Percentiles rank a stretch among this genome's conserved stretches.
These are phyloP conservation scores for Nissolia schottii DNA, from an alignment of 306 rosid genomes.

Conservation along the genomic window DNA sequence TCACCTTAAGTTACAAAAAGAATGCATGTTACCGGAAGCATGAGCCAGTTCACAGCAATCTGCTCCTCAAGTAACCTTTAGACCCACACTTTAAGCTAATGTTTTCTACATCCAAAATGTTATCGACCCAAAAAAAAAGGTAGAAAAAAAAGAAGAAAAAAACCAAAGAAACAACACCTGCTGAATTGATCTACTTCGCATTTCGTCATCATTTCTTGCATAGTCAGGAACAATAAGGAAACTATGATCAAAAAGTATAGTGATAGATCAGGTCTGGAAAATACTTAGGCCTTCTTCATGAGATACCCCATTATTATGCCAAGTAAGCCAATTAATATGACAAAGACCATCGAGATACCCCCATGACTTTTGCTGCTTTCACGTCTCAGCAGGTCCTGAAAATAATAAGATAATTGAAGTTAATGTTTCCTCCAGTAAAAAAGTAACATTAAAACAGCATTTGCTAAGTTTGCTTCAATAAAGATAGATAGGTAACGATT, in stretches of 20 bases:
- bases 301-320: constrained; percentile 73
- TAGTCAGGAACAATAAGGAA: constrained; percentile 33
- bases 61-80: constrained; percentile 33
- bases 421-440: not conserved
- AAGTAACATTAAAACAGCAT: not conserved
- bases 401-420: constrained; percentile 3
- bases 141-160: not conserved
- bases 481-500: not conserved
- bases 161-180: constrained; percentile 18
- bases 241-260: constrained; percentile 24
- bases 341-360: constrained; percentile 54
- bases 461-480: not conserved
- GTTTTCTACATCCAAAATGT: constrained; percentile 42
- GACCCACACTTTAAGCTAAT: constrained; percentile 32
- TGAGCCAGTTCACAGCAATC: constrained; percentile 34
- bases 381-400: constrained; percentile 79
- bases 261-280: constrained; percentile 14
- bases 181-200: constrained; percentile 40
- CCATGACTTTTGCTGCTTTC: constrained; percentile 55
- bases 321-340: constrained; percentile 55
- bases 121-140: constrained; percentile 15
- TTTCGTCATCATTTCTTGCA: constrained; percentile 45
- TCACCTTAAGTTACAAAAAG: constrained; percentile 54
- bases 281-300: constrained; percentile 54
- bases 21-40: constrained; percentile 46